A percentile compares a stretch with the other conserved stretches of the same genome.
Conservation (phyloP, 2,329 filamentous ascomycete genomes). For the Sphaerostilbella broomeana region DNA sequence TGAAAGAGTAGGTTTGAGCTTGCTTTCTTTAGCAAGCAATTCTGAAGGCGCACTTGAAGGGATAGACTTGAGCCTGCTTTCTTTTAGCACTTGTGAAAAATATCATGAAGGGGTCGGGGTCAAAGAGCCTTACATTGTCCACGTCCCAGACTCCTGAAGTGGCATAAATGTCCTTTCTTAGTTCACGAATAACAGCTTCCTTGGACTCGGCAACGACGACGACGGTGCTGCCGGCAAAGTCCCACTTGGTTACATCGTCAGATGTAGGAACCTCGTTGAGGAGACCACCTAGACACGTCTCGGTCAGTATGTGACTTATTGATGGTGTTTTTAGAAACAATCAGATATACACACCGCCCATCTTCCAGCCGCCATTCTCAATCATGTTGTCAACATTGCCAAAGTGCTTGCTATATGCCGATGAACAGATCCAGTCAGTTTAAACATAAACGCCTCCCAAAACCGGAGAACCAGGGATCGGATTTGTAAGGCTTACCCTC, state of each 20-base stretch:
- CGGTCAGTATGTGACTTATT: not conserved
- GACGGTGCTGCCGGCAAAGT: constrained; percentile 69
- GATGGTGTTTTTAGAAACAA: not conserved
- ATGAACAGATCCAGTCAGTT: not conserved
- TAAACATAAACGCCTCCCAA: not conserved
- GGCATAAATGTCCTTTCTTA: constrained; percentile 69
- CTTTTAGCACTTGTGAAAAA: no score
- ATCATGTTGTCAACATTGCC: constrained; percentile 44
- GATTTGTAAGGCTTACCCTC: constrained; percentile 39
- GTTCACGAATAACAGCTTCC: constrained; percentile 59
- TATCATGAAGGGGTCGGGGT: no score
- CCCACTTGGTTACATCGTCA: constrained; percentile 48
- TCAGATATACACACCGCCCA: constrained; percentile 50
- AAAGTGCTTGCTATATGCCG: constrained; percentile 42
- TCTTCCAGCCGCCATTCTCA: constrained; percentile 52
- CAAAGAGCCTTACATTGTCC: constrained; percentile 50
- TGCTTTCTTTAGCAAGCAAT: constrained; percentile 1
- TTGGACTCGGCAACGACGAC: constrained; percentile 59
- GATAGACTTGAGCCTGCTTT: constrained; percentile 43
- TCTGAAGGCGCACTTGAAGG: constrained; percentile 40
- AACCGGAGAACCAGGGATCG: not conserved
- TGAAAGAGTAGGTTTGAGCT: no score
- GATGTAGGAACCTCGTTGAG: constrained; percentile 60
- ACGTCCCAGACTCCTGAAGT: constrained; percentile 73
- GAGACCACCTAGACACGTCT: constrained; percentile 50